Base-by-base conservation (phyloP, 768 basidiomycete species). In the Crassisporium funariophilum region DNA sequence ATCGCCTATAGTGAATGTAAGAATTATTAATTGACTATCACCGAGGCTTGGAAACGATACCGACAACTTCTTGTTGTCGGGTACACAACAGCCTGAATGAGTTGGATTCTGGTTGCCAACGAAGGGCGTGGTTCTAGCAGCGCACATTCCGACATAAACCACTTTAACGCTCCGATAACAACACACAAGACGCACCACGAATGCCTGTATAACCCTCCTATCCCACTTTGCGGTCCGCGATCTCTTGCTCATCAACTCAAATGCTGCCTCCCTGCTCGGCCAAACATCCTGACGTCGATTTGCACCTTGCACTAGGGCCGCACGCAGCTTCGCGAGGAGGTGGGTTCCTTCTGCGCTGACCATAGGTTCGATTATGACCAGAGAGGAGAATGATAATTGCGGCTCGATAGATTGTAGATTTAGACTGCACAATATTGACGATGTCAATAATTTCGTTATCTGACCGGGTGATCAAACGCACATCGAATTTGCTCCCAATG, bases 301-400 rank as follows among this genome's bases (percentile, higher is more conserved):
- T 0, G 84, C 82, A 10, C 69, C 58, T 13, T 63, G 61, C 16
- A 84, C 69, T 5, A 86, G 73, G 6, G 54, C 47, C 1, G 49
- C 38, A 17, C 77, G 69, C 16, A 86, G 65, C 5, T 62, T 57
- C 0, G 53, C 44, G 24, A 86, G 63, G 19, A 72, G 70, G 21
- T 72, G 57, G 1, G 69, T 59, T 7, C 78, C 79, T 1, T 63
- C 70, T 0, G 82, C 75, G 44, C 76, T 81, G 36, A 88, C 62
- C 67, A 88, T 70, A 3, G 85, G 84, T 58, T 88, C 85, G 40
- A 84, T 70, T 17, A 87, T 70, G 48, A 86, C 67, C 47, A 87
- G 55, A 4, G 75, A 76, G 0, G 61, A 54, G 57, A 86, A 86
- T 3, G 55, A 59, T 34, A 82, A 55, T 0, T 42, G 35, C 0